These are phyloP conservation scores for Mucor mucedo DNA, from an alignment of 371 early-diverging fungal genomes.

Conservation along the genomic window DNA sequence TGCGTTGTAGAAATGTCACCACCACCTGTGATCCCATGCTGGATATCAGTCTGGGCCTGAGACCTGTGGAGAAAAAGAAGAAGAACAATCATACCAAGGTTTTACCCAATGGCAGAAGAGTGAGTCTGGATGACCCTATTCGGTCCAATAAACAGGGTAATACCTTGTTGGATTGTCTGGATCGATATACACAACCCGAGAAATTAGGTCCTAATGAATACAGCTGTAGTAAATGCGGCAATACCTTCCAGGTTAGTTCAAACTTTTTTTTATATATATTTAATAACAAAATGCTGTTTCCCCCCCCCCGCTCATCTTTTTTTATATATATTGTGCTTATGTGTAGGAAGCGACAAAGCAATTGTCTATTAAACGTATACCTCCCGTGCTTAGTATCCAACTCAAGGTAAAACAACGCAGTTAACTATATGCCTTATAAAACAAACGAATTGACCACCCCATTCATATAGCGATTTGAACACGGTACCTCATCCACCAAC, in stretches of 20 bases:
- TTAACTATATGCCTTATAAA: not conserved
- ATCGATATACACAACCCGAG: constrained; percentile 79
- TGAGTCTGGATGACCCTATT: constrained; percentile 11
- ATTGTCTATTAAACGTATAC: constrained; percentile 81
- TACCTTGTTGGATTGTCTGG: constrained; percentile 60
- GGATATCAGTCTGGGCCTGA: constrained; percentile 89
- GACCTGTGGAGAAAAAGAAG: constrained; percentile 52
- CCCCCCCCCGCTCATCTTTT: not conserved
- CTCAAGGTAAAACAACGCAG: constrained; percentile 69
- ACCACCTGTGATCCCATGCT: constrained; percentile 87
- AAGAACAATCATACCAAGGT: constrained; percentile 1
- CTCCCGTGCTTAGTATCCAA: constrained; percentile 89
- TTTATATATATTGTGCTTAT: not conserved
- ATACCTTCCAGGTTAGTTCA: constrained; percentile 50
- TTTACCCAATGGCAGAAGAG: constrained; percentile 15
- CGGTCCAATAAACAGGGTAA: constrained; percentile 38
- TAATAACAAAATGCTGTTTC: not conserved
- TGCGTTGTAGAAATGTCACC: constrained; percentile 81
- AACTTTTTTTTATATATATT: not conserved
- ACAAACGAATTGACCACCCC: not conserved
- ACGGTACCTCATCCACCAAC: constrained; percentile 61
- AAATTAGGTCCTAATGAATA: constrained; percentile 74
- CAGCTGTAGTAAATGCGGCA: constrained; percentile 75
- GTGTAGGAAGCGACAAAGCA: constrained; percentile 80
- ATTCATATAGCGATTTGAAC: constrained; percentile 93